Evolutionary conservation across 2,329 filamentous ascomycete species (phyloP), one percentile per base, ranked within the genome.

Genomic region (Ophiostoma fasciatum): DNA sequence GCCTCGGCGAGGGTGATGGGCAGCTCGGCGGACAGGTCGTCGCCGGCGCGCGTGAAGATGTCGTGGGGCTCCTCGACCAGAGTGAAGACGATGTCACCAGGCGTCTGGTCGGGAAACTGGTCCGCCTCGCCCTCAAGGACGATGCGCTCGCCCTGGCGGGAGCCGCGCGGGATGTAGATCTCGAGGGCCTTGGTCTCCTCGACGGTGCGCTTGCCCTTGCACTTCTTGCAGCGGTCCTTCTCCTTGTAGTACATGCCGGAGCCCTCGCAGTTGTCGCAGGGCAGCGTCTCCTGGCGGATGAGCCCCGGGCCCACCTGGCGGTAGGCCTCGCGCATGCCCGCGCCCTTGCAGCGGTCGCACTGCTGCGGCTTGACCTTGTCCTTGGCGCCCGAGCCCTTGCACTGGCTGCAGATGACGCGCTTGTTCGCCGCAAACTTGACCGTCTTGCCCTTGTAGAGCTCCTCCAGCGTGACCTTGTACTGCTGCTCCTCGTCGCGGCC

Each of bases 191-290:
- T 98, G 59, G 82, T 90, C 59, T 90, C 82, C 50, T 85, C 79
- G 30, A 76, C 74, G 12, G 83, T 85, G 43, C 83, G 74, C 57
- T 82, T 82, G 51, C 90, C 90, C 62, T 96, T 96, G 74, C 90
- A 98, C 66, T 90, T 94, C 68, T 93, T 94, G 68, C 90, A 98
- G 54, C 84, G 83, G 52, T 98, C 90, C 66, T 96, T 96, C 52
- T 94, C 84, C 58, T 88, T 88, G 63, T 77, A 93, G 51, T 87
- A 76, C 51, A 78, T 76, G 6, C 90, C 90, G n/a, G 76, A 71
- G 23, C 87, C 88, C 41, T 77, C 69, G 60, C 90, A 98, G 50
- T 79, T 77, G 49, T 80, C 77, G 58, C 90, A 98, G 25, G 77
- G 59, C 26, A 87, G 74, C 7, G 78, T 74, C 50, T 84, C 78